A percentile compares a stretch with the other conserved stretches of the same genome.
These are phyloP conservation scores for Trebouxia gelatinosa DNA, from an alignment of 163 green algal species.

Conservation along the genomic window DNA sequence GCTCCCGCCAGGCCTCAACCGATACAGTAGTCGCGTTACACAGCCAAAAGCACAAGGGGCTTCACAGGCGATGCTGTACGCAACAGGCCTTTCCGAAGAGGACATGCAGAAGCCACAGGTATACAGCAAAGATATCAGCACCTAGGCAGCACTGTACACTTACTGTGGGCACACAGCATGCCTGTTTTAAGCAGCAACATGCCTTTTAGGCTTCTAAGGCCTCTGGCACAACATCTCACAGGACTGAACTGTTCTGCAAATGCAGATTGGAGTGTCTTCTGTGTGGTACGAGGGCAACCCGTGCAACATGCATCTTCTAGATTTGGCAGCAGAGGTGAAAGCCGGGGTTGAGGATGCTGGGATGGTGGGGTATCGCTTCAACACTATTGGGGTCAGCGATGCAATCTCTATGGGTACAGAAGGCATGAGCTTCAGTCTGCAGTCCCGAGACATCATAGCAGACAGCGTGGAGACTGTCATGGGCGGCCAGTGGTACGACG, in stretches of 20 bases:
- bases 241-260: background rate
- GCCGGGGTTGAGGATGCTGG: slow-evolving; percentile 80
- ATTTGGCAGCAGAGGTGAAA: slow-evolving; percentile 92
- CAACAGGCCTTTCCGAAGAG: slow-evolving; percentile 87
- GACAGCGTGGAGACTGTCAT: slow-evolving; percentile 95
- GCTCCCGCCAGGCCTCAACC: slow-evolving; percentile 79
- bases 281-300: slow-evolving; percentile 99
- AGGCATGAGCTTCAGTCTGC: slow-evolving; percentile 95
- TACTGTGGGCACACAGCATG: background rate
- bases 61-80: slow-evolving; percentile 98
- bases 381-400: slow-evolving; percentile 98
- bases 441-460: slow-evolving; percentile 90
- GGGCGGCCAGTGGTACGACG: slow-evolving; percentile 95
- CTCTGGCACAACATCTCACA: too few species aligned
- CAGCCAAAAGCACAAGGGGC: slow-evolving; percentile 97
- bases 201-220: background rate
- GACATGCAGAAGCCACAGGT: slow-evolving; percentile 97
- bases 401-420: slow-evolving; percentile 99
- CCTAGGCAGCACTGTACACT: background rate
- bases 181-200: background rate
- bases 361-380: slow-evolving; percentile 96
- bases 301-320: slow-evolving; percentile 99
- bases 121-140: too few species aligned
- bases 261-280: slow-evolving; percentile 89
- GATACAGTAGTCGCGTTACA: slow-evolving; percentile 90